Percentiles rank a stretch among this genome's conserved stretches.
Conservation (phyloP, 495 filamentous ascomycete genomes). For the Lentithecium fluviatile region DNA sequence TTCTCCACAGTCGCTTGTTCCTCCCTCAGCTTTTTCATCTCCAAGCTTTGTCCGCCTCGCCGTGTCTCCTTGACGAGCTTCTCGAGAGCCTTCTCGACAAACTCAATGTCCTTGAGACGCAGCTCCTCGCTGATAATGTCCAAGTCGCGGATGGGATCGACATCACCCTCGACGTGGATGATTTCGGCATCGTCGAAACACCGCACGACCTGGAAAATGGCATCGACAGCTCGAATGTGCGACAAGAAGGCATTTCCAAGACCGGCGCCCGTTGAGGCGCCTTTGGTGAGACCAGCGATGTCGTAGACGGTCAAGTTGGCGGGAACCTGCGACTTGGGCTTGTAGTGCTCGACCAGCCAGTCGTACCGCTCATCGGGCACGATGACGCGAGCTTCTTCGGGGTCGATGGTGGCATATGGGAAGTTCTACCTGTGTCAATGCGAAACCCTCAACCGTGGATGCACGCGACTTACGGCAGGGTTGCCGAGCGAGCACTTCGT, state of each 20-base stretch:
- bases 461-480: constrained; percentile 67
- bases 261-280: constrained; percentile 95
- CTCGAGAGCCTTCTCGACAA: constrained; percentile 92
- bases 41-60: constrained; percentile 90
- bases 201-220: constrained; percentile 98
- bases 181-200: constrained; percentile 99
- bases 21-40: constrained; percentile 97
- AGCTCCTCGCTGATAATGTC: constrained; percentile 97
- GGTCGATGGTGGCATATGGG: constrained; percentile 97
- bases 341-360: constrained; percentile 93
- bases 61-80: constrained; percentile 86
- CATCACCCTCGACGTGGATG: constrained; percentile 98
- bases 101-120: constrained; percentile 98
- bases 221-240: constrained; percentile 98
- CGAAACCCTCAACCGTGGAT: neutral
- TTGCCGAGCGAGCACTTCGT: constrained; percentile 97
- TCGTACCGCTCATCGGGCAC: constrained; percentile 96
- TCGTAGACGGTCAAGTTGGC: constrained; percentile 99
- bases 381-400: constrained; percentile 96
- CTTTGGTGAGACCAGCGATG: constrained; percentile 95
- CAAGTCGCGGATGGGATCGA: constrained; percentile 89
- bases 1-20: constrained; percentile 91
- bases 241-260: constrained; percentile 98
- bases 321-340: constrained; percentile 92
- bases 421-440: constrained; percentile 67